Percentiles rank a stretch among this genome's conserved stretches.
phyloP scores from a whole-genome alignment of 805 yeast species.

The Ogataea paraovalis region DNA sequence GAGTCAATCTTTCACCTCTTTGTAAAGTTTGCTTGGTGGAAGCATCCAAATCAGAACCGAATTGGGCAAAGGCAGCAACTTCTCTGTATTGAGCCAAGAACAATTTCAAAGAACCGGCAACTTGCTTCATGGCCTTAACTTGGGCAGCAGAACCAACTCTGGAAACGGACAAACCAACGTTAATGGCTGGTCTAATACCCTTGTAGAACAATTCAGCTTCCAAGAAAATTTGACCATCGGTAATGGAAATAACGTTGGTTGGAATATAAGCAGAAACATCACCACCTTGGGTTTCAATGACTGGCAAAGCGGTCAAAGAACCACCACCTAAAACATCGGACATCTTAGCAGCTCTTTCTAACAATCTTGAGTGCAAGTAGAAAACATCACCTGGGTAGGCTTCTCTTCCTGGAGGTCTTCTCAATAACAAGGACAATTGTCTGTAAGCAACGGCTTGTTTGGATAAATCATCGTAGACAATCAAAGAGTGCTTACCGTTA shows the following conservation, averaged over 20 bases:
- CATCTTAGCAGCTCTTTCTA: slow-evolving; percentile 98
- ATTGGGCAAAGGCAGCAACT: slow-evolving; percentile 99
- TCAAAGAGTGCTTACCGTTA: slow-evolving; percentile 96
- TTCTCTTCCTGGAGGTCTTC: slow-evolving; percentile 97
- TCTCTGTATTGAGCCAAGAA: slow-evolving; percentile 99
- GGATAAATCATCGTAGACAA: slow-evolving; percentile 96
- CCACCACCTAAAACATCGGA: slow-evolving; percentile 86
- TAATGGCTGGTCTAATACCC: slow-evolving; percentile 99
- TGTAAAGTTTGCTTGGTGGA: slow-evolving; percentile 97
- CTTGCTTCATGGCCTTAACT: slow-evolving; percentile 99
- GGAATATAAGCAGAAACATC: slow-evolving; percentile 98
- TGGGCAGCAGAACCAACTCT: slow-evolving; percentile 99
- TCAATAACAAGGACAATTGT: slow-evolving; percentile 94
- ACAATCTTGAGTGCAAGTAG: slow-evolving; percentile 91
- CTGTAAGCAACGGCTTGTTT: slow-evolving; percentile 99
- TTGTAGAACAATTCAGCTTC: slow-evolving; percentile 99
- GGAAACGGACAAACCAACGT: slow-evolving; percentile 99
- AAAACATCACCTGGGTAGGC: slow-evolving; percentile 97
- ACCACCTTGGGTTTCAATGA: slow-evolving; percentile 98
- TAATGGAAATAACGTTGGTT: slow-evolving; percentile 95
- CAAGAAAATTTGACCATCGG: slow-evolving; percentile 97
- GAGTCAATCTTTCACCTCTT: slow-evolving; percentile 99
- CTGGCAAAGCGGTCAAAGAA: slow-evolving; percentile 93
- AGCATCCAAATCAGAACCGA: slow-evolving; percentile 99
- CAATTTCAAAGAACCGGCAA: slow-evolving; percentile 99